Evolutionary conservation across 1,284 basidiomycete species (phyloP).

Genomic region (Leccinum colubrinum): DNA sequence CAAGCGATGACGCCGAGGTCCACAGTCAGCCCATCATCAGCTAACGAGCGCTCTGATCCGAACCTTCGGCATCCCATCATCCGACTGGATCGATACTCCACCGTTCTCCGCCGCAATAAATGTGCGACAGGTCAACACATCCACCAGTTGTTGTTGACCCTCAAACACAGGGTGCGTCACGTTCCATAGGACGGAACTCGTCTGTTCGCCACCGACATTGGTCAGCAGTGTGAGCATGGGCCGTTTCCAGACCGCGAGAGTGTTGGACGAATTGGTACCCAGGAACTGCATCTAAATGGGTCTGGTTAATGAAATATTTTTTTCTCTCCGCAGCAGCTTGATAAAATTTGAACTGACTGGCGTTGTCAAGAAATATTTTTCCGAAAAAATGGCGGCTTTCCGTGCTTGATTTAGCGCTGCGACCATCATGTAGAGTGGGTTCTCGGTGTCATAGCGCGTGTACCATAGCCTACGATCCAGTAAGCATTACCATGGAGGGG

Average conservation of each 20-base stretch:
- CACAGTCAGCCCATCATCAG: conserved; percentile 1
- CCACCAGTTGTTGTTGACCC: conserved; percentile 52
- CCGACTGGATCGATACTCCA: conserved; percentile 36
- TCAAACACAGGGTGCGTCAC: conserved; percentile 46
- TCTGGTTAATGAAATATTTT: background rate
- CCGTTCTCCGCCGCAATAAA: conserved; percentile 45
- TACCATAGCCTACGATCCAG: conserved; percentile 51
- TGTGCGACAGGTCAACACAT: conserved; percentile 56
- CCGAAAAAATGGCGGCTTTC: conserved; percentile 48
- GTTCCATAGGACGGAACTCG: conserved; percentile 40
- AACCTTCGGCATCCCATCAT: conserved; percentile 43
- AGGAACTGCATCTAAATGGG: conserved; percentile 46
- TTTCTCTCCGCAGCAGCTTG: background rate
- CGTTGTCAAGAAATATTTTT: conserved; percentile 51
- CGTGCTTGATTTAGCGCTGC: conserved; percentile 60
- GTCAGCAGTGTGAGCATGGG: conserved; percentile 67
- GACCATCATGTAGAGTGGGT: conserved; percentile 52
- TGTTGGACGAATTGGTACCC: conserved; percentile 38
- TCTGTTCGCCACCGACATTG: conserved; percentile 52
- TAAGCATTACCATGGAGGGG: background rate
- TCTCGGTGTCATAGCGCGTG: conserved; percentile 47
- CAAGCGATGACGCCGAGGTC: background rate
- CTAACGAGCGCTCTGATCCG: background rate
- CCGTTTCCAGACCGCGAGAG: conserved; percentile 60
- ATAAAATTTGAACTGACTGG: conserved; percentile 35